Evolutionary conservation across 2,329 filamentous ascomycete species (phyloP).

Genomic region (Aspergillus clavatus): DNA sequence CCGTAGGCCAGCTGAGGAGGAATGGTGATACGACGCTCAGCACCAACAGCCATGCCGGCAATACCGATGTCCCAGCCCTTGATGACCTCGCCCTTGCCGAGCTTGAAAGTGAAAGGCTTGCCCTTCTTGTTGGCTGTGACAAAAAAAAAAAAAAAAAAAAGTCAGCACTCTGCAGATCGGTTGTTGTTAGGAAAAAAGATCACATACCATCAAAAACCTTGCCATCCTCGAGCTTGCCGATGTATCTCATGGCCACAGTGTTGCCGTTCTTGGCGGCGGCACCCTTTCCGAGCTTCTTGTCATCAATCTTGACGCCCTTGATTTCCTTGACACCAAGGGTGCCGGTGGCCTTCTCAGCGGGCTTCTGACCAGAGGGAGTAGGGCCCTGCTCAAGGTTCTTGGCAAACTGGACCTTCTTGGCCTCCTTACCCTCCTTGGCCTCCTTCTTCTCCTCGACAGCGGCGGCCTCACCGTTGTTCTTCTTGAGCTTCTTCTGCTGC

Average conservation of each 20-base stretch:
- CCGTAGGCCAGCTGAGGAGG: conserved; percentile 87
- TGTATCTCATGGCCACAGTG: conserved; percentile 91
- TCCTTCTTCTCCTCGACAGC: conserved; percentile 55
- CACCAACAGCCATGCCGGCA: conserved; percentile 84
- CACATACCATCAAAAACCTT: conserved; percentile 88
- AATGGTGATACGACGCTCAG: conserved; percentile 88
- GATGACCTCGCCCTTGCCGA: conserved; percentile 92
- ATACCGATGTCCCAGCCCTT: conserved; percentile 98
- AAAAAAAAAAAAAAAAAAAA: too few relatives aligned
- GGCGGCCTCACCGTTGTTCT: conserved; percentile 90
- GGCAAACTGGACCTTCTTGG: conserved; percentile 98
- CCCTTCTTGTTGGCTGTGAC: conserved; percentile 90
- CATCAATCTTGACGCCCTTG: conserved; percentile 86
- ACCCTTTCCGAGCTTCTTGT: conserved; percentile 87
- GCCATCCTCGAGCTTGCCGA: conserved; percentile 90
- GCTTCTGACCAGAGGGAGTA: conserved; percentile 61
- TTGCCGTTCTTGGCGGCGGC: conserved; percentile 84
- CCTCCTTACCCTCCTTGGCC: conserved; percentile 53
- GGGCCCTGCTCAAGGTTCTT: conserved; percentile 98
- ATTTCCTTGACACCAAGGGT: conserved; percentile 70
- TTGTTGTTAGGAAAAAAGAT: conserved; percentile 5
- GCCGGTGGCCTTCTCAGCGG: conserved; percentile 49
- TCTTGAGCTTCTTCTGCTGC: conserved; percentile 96
- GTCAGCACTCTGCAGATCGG: too few relatives aligned
- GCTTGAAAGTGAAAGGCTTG: conserved; percentile 93